Evolutionary conservation across 148 eudicot species (phyloP), one percentile per base, ranked within the genome.

Genomic region (Salicornia ramosissima): DNA sequence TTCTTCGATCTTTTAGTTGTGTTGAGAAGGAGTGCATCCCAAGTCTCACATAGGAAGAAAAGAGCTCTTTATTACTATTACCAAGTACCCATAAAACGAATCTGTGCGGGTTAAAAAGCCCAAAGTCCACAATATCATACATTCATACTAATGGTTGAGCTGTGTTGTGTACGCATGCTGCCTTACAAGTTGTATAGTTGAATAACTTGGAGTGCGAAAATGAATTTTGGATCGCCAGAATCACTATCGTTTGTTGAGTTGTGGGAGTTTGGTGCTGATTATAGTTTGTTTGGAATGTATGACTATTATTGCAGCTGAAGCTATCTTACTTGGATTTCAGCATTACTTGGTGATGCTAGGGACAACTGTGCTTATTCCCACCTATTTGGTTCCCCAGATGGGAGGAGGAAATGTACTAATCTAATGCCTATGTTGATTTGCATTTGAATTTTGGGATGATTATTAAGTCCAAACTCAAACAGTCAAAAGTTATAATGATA

Each of bases 271-370:
- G 26, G 26, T 68, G 64, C 71, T 80, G 74, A 80, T 67, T 68
- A 42, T 62, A n/a, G 4, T 43, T 10, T 67, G 65, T 61, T 40
- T 28, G 45, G 31, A 26, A 57, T 13, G 9, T 64, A 52, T 22
- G 47, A 43, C 52, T 62, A 42, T 54, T 19, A 33, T 64, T 78
- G 82, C 82, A 91, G 97, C 90, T 76, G 96, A 89, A 74, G 96
- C 97, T 5, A 80, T 91, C 33, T 68, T 89, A 12, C 90, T 91
- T 62, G 97, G 97, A 25, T 91, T 91, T 80, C 95, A 91, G 39
- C 97, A 91, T 72, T 91, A 88, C 67, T 81, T 91, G 79, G 95
- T 91, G 81, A 89, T 87, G 92, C 85, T 91, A 60, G 95, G 97
- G 50, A 91, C 96, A 46, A 87, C 96, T 22, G 96, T 91, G 74